Evolutionary conservation across 2,329 filamentous ascomycete species (phyloP), one percentile per base, ranked within the genome.

Genomic region (Aureobasidium uvarum): DNA sequence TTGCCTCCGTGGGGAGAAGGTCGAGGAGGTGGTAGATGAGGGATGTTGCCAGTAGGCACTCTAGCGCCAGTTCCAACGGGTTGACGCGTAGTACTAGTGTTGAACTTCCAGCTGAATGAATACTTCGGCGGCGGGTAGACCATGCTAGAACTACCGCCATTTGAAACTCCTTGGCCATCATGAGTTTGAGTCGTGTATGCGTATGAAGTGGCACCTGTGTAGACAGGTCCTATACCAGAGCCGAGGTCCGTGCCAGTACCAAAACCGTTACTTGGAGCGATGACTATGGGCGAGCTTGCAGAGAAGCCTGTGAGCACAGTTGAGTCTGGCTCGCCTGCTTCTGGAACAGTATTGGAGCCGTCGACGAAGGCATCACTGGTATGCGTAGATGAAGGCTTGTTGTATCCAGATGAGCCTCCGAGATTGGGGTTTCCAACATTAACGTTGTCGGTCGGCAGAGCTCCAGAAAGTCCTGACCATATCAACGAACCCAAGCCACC

Each of bases 91-190:
- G 58, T 51, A 31, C 41, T 62, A 23, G 58, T 62, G 8, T 62
- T 62, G 33, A 62, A 50, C 16, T 51, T 62, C 58, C 58, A 62
- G 23, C 58, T 62, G 45, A 62, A 62, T 20, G 58, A 62, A 8
- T 51, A 62, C n/a, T 62, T 62, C 2, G 58, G 58, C 2, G 58
- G 58, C 7, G 45, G 25, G 16, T 31, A 62, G 2, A 31, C 16
- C n/a, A 23, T 10, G 16, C 45, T 31, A 8, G 58, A 28, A n/a
- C 20, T 23, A 11, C 45, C 31, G 16, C 33, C 31, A 14, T 4
- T 33, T 20, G 45, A 5, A 31, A 11, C 18, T 11, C 6, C 43
- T 25, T 48, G 56, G 20, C 28, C 38, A 23, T 5, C 4, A 8
- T 18, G 25, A 25, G 28, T 25, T 5, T 46, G n/a, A 10, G 31